Evolutionary conservation across 163 green algal genomes (phyloP), one percentile per base, ranked within the genome.

Genomic region (Scenedesmus sp.): DNA sequence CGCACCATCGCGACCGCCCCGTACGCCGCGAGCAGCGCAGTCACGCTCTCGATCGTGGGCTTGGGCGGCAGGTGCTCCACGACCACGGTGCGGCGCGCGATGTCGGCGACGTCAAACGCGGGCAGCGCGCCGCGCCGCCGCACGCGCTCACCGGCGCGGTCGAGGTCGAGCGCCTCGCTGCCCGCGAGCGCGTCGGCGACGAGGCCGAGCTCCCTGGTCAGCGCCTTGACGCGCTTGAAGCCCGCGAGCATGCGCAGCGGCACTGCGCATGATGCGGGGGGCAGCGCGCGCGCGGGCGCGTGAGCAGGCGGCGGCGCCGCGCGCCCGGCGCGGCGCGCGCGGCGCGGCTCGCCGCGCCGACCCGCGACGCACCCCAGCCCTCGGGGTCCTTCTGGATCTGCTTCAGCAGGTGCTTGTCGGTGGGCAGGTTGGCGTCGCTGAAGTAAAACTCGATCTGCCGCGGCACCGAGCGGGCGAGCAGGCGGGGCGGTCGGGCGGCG

Each of bases 361-460:
- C 4, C 28, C 11, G 20, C 7, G 2, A 34, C 85, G 82, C 63
- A 89, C 85, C 85, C 75, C 64, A 89, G 45, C 85, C 85, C 18
- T 87, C 81, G 9, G 79, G 50, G 34, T 88, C 85, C 80, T 90
- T 90, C 29, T 76, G 65, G 22, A 90, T 83, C 28, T 82, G 83
- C 73, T 90, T 90, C 1, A 90, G 80, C 67, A 99, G 77, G 80
- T 98, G 98, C 70, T 92, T 93, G 84, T 99, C 96, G 1, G 91
- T 92, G 2, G 94, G 93, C 31, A 98, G 87, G 85, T 99, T 99
- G 79, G 91, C 95, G 78, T 98, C 96, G 63, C 87, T 95, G 70
- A 99, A 98, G 70, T 99, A 99, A 76, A 98, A 99, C 84, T 98
- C 96, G 1, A 99, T 82, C 95, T 99, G 92, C 29, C 44, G 24